These are phyloP conservation scores for Monilinia aucupariae DNA, from an alignment of 2,329 filamentous ascomycete species.

Conservation along the genomic window DNA sequence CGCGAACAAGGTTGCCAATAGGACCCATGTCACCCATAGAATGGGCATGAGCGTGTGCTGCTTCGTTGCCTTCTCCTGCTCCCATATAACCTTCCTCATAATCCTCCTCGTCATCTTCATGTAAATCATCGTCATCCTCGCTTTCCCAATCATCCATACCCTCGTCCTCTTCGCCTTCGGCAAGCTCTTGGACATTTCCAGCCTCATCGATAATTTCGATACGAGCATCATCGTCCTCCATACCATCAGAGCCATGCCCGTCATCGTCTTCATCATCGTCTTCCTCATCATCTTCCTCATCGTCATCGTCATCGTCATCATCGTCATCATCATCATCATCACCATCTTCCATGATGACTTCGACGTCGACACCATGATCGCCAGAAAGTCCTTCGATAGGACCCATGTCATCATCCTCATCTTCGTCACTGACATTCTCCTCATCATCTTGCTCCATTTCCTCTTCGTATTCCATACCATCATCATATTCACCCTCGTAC, in stretches of 20 bases:
- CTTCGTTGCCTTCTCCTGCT: constrained; percentile 48
- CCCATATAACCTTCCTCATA: constrained; percentile 50
- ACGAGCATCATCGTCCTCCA: constrained; percentile 43
- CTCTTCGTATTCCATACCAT: constrained; percentile 91
- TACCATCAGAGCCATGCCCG: constrained; percentile 39
- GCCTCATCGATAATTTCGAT: constrained; percentile 60
- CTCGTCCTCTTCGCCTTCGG: constrained; percentile 56
- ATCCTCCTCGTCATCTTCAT: constrained; percentile 43
- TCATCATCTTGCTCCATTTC: constrained; percentile 74
- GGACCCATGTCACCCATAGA: constrained; percentile 41
- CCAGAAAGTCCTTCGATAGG: constrained; percentile 71
- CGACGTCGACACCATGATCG: constrained; percentile 54
- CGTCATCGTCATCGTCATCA: constrained; percentile 30
- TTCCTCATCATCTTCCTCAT: constrained; percentile 36
- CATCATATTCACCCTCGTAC: constrained; percentile 82
- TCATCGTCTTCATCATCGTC: constrained; percentile 52
- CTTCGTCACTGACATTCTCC: constrained; percentile 84
- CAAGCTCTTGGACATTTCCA: constrained; percentile 43
- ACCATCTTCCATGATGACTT: constrained; percentile 77
- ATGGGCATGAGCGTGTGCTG: constrained; percentile 43
- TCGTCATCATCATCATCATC: constrained; percentile 33
- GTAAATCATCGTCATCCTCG: constrained; percentile 46
- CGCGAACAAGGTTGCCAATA: constrained; percentile 52
- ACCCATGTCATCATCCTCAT: constrained; percentile 77
- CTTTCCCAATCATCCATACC: constrained; percentile 53